Conservation (phyloP, 2,329 filamentous ascomycete genomes). For the Nigrospora osmanthi region DNA sequence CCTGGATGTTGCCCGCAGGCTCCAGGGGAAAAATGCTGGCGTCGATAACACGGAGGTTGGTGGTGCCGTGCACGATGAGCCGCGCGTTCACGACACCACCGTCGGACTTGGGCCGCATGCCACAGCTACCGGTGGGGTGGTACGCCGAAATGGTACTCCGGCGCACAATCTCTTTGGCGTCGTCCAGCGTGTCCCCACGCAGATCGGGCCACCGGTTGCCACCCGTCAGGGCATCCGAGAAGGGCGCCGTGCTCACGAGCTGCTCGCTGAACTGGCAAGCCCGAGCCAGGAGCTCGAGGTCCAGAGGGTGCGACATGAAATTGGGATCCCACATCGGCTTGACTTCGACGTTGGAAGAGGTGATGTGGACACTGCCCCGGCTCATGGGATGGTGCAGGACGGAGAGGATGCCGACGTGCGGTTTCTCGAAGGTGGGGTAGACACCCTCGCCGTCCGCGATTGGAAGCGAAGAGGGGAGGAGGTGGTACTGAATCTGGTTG, state of each 20-base stretch:
- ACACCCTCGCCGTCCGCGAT: constrained; percentile 17
- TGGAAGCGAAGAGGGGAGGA: constrained; percentile 7
- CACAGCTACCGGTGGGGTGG: constrained; percentile 41
- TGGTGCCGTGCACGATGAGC: constrained; percentile 7
- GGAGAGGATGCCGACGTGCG: constrained; percentile 44
- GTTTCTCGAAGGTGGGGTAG: constrained; percentile 28
- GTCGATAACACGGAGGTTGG: constrained; percentile 9
- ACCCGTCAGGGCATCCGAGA: constrained; percentile 29
- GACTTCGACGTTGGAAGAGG: constrained; percentile 28
- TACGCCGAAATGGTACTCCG: constrained; percentile 28
- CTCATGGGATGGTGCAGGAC: constrained; percentile 56
- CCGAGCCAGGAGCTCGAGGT: constrained; percentile 42
- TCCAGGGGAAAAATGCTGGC: constrained; percentile 10
- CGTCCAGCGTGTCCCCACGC: constrained; percentile 21
- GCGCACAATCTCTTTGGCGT: constrained; percentile 25
- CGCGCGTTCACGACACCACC: constrained; percentile 9
- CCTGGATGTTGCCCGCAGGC: constrained; percentile 7
- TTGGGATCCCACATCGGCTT: constrained; percentile 45
- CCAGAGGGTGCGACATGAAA: constrained; percentile 47
- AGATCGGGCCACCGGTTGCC: constrained; percentile 27
- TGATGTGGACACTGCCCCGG: constrained; percentile 51
- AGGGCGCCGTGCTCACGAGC: constrained; percentile 26
- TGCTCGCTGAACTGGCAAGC: constrained; percentile 32
- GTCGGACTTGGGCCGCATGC: constrained; percentile 6
- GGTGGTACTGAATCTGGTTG: neutral